A percentile compares a stretch with the other conserved stretches of the same genome.
These are phyloP conservation scores for Aureobasidium sp. DNA, from an alignment of 2,329 filamentous ascomycete genomes.

Conservation along the genomic window DNA sequence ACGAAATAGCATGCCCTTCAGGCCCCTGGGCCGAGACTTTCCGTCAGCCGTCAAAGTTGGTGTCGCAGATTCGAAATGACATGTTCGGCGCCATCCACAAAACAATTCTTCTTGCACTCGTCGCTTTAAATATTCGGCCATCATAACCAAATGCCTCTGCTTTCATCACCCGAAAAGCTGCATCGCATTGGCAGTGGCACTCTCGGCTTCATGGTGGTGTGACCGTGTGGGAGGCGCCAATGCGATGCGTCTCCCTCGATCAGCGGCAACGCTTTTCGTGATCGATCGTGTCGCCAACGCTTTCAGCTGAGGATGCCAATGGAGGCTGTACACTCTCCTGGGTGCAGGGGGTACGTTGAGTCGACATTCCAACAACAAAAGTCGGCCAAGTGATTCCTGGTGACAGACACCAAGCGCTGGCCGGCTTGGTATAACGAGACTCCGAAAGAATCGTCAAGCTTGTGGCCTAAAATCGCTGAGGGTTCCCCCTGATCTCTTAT, in stretches of 20 bases:
- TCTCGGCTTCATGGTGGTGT: neutral
- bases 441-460: too few relatives aligned
- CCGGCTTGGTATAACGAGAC: neutral
- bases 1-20: neutral
- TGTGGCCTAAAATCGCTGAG: neutral
- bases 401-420: neutral
- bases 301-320: neutral
- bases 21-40: neutral
- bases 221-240: neutral
- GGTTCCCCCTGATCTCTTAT: neutral
- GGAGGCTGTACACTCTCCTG: neutral
- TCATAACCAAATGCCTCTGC: neutral
- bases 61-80: neutral
- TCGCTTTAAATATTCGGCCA: neutral
- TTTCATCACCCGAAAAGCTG: neutral
- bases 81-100: neutral
- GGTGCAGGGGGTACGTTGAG: neutral
- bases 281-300: neutral
- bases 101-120: neutral
- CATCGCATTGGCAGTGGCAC: neutral
- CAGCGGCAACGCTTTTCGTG: neutral
- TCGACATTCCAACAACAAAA: neutral
- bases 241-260: neutral
- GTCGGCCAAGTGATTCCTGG: neutral
- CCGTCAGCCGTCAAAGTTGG: neutral